Evolutionary conservation across 345 rosid species (phyloP), one percentile per base, ranked within the genome.

Genomic region (Moringa oleifera): DNA sequence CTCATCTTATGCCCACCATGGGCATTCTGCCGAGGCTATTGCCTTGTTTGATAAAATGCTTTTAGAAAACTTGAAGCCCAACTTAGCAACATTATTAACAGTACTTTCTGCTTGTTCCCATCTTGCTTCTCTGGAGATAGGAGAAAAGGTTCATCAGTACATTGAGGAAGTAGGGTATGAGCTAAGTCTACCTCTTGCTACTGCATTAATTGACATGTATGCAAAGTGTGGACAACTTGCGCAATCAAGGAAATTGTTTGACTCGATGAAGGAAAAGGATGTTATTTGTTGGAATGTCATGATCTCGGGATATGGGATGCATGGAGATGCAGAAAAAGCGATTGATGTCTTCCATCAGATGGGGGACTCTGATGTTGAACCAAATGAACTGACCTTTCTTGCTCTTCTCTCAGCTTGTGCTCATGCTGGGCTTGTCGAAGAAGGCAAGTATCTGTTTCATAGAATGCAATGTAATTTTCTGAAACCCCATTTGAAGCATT

Each of bases 221-320:
- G 87, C 87, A 23, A 88, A 88, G 71, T 81, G 87, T n/a, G 89
- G 95, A 36, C 75, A 80, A 17, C 81, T 81, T 23, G 77, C 78
- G 45, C 79, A 79, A 69, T 77, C 85, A 1, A 63, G 85, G 68
- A 73, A 79, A 20, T 46, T 88, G 60, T 85, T 88, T 24, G 49
- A 76, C 63, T 73, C 71, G 18, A 71, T 78, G 70, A 69, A 73
- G 22, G 77, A 76, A 23, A 83, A 77, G 65, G 95, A 85, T 67
- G 60, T 53, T 2, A 67, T 87, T 47, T 83, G 79, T 55, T 87
- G 88, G 87, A 87, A 87, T 55, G 88, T 78, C 46, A 85, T 87
- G 88, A 87, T 83, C 23, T 81, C 84, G 63, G 85, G 83, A 13
- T 87, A 81, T 37, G 95, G 83, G 45, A 76, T 78, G 73, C 84